Base-by-base conservation (phyloP, 129 eudicot genomes). In the Chrysanthemum makinoi region DNA sequence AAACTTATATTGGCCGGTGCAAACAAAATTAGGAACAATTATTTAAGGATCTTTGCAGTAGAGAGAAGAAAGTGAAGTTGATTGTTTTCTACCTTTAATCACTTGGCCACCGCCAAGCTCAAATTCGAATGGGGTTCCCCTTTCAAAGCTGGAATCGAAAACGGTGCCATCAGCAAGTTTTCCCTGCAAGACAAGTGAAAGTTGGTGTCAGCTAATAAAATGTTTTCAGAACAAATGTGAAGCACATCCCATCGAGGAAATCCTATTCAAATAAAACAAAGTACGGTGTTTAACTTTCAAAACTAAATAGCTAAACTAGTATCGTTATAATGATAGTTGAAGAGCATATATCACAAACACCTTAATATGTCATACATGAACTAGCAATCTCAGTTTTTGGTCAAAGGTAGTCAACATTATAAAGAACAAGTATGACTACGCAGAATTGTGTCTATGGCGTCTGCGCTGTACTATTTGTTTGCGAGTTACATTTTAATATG, bases 71-170 rank as follows among this genome's bases (percentile, higher is more conserved):
- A 12, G 35, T 16, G 30, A 24, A 22, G 72, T 72, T 51, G 8
- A 15, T 61, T 43, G 65, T 24, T 30, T 13, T 62, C 14, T 33
- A 86, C 99, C 99, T 90, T 95, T 87, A 46, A 95, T 90, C 66
- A 95, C 99, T 77, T 95, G 97, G 74, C 99, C 99, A 71, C 77
- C 55, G 28, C 99, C 99, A 76, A 95, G 94, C 83, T 82, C 89
- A 80, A 94, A 94, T 22, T 86, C 99, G 52, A 94, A 89, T n/a
- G 99, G 99, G 70, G 89, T 96, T 80, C 95, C 96, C 74, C 99
- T 87, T 72, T 94, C 99, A 66, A 80, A 87, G 82, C 99, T 94
- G 81, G 99, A 94, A 74, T 94, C 99, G 54, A 94, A 94, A 24
- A 94, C 97, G 33, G 96, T 94, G 65, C 87, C 97, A 82, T 94